Evolutionary conservation across 768 basidiomycete species (phyloP).

Genomic region (Suillus spraguei): DNA sequence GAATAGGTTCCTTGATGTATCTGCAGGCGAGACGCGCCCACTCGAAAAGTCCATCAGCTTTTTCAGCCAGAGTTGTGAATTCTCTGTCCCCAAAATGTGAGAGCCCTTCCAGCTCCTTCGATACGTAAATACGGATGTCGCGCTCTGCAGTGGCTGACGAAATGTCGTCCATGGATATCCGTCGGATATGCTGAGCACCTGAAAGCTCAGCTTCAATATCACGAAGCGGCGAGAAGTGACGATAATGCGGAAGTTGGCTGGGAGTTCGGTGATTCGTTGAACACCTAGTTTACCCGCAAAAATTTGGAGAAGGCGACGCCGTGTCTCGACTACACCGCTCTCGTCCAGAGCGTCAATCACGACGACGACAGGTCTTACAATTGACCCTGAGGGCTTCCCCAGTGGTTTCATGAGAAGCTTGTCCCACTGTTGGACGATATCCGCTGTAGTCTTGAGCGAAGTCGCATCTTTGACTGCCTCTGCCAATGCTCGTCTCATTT

Average conservation of each 20-base stretch:
- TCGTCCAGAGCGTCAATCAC: constrained; percentile 29
- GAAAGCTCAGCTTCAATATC: background rate
- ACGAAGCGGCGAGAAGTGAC: constrained; percentile 9
- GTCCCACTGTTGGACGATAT: constrained; percentile 16
- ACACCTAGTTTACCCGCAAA: background rate
- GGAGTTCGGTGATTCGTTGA: constrained; percentile 5
- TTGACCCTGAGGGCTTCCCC: constrained; percentile 5
- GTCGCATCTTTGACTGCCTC: background rate
- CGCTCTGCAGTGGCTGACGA: background rate
- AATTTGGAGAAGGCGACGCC: constrained; percentile 17
- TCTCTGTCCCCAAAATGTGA: too few relatives aligned
- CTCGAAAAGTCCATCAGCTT: too few relatives aligned
- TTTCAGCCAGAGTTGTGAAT: too few relatives aligned
- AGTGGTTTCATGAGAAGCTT: constrained; percentile 20
- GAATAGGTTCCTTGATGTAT: background rate
- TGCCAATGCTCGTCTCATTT: constrained; percentile 4
- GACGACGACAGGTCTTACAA: constrained; percentile 23
- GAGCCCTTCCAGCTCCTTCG: too few relatives aligned
- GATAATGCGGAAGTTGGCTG: constrained; percentile 10
- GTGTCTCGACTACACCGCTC: constrained; percentile 12
- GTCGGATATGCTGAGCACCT: background rate
- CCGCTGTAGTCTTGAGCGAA: constrained; percentile 3
- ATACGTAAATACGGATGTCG: background rate
- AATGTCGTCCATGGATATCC: background rate
- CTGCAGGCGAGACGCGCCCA: background rate